phyloP scores from a whole-genome alignment of 2,329 filamentous ascomycete species.

The Macrophomina pseudophaseolina region DNA sequence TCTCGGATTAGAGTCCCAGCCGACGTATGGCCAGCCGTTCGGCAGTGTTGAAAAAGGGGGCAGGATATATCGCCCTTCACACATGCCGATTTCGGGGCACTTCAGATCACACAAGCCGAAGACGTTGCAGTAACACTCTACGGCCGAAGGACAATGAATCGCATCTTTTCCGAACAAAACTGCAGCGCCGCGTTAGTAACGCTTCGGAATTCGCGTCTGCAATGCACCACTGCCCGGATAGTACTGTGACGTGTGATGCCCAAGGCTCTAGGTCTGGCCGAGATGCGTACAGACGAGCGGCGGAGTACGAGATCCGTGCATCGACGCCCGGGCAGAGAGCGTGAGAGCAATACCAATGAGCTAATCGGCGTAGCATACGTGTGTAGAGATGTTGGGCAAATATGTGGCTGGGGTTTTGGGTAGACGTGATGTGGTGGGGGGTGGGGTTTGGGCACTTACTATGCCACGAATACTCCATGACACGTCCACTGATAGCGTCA shows the following conservation, averaged over 20 bases:
- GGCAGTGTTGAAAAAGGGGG: constrained; percentile 65
- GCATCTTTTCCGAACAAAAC: constrained; percentile 46
- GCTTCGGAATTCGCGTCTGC: background rate
- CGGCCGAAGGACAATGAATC: constrained; percentile 65
- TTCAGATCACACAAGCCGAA: constrained; percentile 65
- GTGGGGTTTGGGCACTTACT: constrained; percentile 46
- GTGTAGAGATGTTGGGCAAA: background rate
- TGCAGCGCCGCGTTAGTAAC: constrained; percentile 26
- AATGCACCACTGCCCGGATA: background rate
- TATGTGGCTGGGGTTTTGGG: background rate
- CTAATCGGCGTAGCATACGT: background rate
- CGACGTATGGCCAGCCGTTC: constrained; percentile 64
- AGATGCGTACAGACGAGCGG: background rate
- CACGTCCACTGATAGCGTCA: constrained; percentile 57
- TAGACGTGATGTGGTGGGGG: background rate
- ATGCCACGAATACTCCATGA: constrained; percentile 66
- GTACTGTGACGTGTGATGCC: background rate
- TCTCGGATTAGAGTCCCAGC: constrained; percentile 54
- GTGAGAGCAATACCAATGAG: background rate
- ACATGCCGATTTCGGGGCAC: constrained; percentile 51
- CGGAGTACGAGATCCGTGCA: background rate
- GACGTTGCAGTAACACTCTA: constrained; percentile 69
- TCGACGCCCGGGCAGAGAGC: background rate
- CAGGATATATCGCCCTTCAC: constrained; percentile 63
- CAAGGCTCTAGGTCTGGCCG: background rate